Base-by-base conservation (phyloP, 805 yeast species). In the Teunomyces barrocoloradensis region DNA sequence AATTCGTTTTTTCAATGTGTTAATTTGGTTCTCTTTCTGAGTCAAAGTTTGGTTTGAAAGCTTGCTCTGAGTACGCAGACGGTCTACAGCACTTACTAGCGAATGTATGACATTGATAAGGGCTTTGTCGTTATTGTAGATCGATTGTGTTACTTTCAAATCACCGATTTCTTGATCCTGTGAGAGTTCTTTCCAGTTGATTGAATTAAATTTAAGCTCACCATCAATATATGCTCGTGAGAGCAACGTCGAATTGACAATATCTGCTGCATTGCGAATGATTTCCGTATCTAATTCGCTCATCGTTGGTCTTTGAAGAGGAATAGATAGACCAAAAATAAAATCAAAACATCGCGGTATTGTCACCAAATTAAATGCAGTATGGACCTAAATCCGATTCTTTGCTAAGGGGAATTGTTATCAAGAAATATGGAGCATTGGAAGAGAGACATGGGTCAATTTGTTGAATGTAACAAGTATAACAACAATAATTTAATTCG, bases 21-120 rank as follows among this genome's bases (percentile, higher is more conserved):
- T 54, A 15, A 73, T 65, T 3, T 60, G 53, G 11, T 57, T 53
- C 42, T 71, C 71, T 46, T 67, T 67, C 32, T 59, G 59, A 5
- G 51, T 49, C 5, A 70, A 46, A 1, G 64, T 51, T 32, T 59
- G 59, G 46, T 66, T 69, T 23, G 69, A 61, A 6, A 60, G 48
- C 41, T 57, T 61, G 43, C 63, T 66, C 45, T 68, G 75, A 11
- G 47, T 53, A 21, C 71, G 58, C 49, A 61, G 61, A 41, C 71
- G n/a, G 65, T 56, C 29, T 60, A 59, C 49, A 58, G 68, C 33
- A 60, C 47, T 28, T 62, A 60, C 44, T 11, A 68, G 51, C 10
- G 71, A 63, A 51, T 71, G 69, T 1, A 73, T 59, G 30, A 69
- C 61, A 48, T 73, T 72, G 40, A 73, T 67, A 20, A 60, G 48